Conservation (phyloP, 768 basidiomycete genomes). For the Boletus pseudo-olivaceus region DNA sequence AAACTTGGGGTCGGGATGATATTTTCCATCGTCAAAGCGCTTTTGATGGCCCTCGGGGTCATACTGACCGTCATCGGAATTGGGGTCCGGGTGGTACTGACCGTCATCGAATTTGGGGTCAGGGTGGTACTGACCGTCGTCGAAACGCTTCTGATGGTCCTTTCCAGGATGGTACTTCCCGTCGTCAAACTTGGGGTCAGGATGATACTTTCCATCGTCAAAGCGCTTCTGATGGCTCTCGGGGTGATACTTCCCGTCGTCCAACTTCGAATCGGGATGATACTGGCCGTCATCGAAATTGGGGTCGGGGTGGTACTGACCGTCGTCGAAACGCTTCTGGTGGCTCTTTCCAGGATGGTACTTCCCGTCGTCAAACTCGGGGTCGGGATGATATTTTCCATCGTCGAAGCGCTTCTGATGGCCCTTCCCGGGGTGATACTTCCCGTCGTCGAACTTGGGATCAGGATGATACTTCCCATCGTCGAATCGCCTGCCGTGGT, state of each 20-base stretch:
- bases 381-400: constrained; percentile 10
- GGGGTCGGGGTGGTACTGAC: constrained; percentile 8
- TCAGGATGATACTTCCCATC: constrained; percentile 14
- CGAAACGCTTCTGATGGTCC: neutral
- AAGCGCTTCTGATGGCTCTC: neutral
- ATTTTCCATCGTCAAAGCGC: no score
- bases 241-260: constrained; percentile 16
- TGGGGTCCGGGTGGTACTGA: constrained; percentile 9
- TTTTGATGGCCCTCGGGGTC: no score
- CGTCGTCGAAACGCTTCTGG: constrained; percentile 15
- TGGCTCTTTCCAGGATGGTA: neutral
- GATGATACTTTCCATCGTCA: constrained; percentile 17
- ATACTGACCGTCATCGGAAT: neutral
- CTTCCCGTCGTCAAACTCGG: constrained; percentile 2
- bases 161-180: constrained; percentile 10
- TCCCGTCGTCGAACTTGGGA: constrained; percentile 1
- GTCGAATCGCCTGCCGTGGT: constrained; percentile 9
- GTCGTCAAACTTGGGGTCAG: neutral
- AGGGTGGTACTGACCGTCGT: constrained; percentile 12
- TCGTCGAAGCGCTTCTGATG: constrained; percentile 7
- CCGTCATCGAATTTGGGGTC: constrained; percentile 2
- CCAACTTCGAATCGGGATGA: neutral
- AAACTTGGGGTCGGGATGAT: no score
- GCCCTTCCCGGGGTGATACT: neutral
- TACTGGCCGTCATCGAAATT: constrained; percentile 1